Base-by-base conservation (phyloP, 805 yeast genomes). In the Aciculoconidium aculeatum region DNA sequence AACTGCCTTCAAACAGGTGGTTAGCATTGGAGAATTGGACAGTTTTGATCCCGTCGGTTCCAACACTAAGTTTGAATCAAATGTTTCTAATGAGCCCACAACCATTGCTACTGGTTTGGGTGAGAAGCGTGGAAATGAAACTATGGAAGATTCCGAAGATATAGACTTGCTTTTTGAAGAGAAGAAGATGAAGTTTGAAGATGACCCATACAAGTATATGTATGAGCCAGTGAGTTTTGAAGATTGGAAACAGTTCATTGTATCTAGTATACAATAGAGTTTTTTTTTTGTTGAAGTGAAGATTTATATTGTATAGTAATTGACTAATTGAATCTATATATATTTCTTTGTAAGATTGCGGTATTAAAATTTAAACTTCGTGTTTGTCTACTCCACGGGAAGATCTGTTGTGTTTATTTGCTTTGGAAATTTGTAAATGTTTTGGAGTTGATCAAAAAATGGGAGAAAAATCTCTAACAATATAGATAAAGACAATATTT, bases 361-460 rank as follows among this genome's bases (percentile, higher is more conserved):
- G n/a, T n/a, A n/a, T n/a, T n/a, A n/a, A n/a, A n/a, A n/a, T n/a
- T n/a, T n/a, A n/a, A n/a, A n/a, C n/a, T n/a, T n/a, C n/a, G n/a
- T n/a, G n/a, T n/a, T n/a, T n/a, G n/a, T n/a, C n/a, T 16, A 17
- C n/a, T n/a, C n/a, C n/a, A n/a, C n/a, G n/a, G 15, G 19, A 13
- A 6, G 5, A n/a, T 68, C 81, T 1, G 94, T 88, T 7, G 96
- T 94, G 1, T 87, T 88, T 51, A 90, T 87, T 1, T 88, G 96
- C 48, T 64, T 86, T 14, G 96, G 96, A 3, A 88, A 88, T 54
- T 83, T 84, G 80, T 77, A 63, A 42, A 82, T 65, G 35, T n/a
- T n/a, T n/a, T n/a, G n/a, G n/a, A n/a, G n/a, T 16, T 27, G 19
- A 16, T 6, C 15, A 6, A 16, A 21, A 7, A 4, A 9, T n/a